Evolutionary conservation across 306 rosid genomes (phyloP), one percentile per base, ranked within the genome.

Genomic region (Pyrus bretschneideri): DNA sequence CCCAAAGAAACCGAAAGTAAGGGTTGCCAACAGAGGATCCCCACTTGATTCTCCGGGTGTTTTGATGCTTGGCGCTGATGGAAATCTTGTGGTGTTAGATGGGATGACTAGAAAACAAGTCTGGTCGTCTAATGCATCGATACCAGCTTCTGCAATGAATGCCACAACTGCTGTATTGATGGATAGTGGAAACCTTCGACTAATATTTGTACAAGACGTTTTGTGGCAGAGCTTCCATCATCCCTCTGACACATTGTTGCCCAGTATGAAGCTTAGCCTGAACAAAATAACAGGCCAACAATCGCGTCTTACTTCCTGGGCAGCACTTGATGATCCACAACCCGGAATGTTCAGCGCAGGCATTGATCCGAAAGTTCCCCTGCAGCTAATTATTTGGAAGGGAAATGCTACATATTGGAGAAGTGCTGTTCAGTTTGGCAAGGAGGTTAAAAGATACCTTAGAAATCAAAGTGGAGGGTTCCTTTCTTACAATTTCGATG

Each of bases 11-110:
- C 12, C 51, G 2, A 10, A 11, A 19, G 87, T 92, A 23, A 87
- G 97, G 97, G 86, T 92, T 59, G 96, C 96, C 17, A 92, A 90
- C 78, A 86, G 89, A 79, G 83, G 85, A 65, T 55, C 0, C 38
- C 89, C 89, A 2, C 71, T 89, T 5, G 85, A 84, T 70, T n/a
- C 40, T 11, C 61, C 80, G 0, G 86, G 86, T 18, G 35, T 63
- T 29, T 75, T 78, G 18, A 73, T 31, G 4, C 35, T 78, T 38
- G 3, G 72, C 46, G 25, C 14, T 4, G 72, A 77, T 13, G 81
- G 81, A 12, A 82, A 82, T 54, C 74, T 82, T 22, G 66, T 30
- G 1, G 73, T 78, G 49, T 52, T 71, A 44, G 75, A 63, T 31
- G 2, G 42, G 68, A 68, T 40, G 58, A 33, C 69, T 30, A 22